A percentile compares a stretch with the other conserved stretches of the same genome.
phyloP scores from a whole-genome alignment of 345 rosid species.

The Aquilaria sinensis region DNA sequence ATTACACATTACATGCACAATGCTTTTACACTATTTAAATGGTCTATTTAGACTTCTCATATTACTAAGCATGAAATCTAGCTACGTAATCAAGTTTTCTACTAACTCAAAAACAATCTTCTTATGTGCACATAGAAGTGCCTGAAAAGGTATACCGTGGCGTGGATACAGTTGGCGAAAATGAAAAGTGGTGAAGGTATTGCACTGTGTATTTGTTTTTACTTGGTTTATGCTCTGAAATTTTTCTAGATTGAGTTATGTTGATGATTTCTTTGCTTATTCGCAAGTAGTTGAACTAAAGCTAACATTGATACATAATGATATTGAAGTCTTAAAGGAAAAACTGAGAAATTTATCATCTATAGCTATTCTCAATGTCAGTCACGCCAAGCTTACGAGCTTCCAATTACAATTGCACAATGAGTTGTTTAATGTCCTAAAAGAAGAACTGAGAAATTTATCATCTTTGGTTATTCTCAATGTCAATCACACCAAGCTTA shows the following conservation, averaged over 20 bases:
- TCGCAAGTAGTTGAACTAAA: conserved; percentile 81
- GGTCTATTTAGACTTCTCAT: too few relatives aligned
- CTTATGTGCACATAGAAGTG: conserved; percentile 39
- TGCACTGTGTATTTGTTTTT: not conserved
- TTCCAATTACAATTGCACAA: conserved; percentile 84
- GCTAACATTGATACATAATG: conserved; percentile 86
- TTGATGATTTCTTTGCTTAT: conserved; percentile 3
- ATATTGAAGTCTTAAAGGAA: conserved; percentile 65
- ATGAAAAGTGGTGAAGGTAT: conserved; percentile 97
- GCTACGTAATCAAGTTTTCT: too few relatives aligned
- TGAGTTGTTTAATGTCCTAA: conserved; percentile 42
- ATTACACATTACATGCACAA: too few relatives aligned
- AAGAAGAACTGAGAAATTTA: conserved; percentile 71
- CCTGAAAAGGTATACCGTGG: conserved; percentile 65
- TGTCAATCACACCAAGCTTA: conserved; percentile 71
- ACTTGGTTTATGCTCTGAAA: not conserved
- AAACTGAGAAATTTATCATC: conserved; percentile 61
- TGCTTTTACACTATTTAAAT: too few relatives aligned
- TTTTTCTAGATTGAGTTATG: not conserved
- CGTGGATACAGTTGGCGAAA: conserved; percentile 58
- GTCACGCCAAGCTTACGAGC: conserved; percentile 64
- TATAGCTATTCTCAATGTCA: conserved; percentile 68
- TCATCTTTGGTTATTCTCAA: conserved; percentile 59
- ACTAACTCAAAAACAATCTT: too few relatives aligned
- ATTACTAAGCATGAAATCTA: too few relatives aligned